Percentiles rank a stretch among this genome's conserved stretches.
phyloP scores from a whole-genome alignment of 2,329 filamentous ascomycete species.

The Ophiocordyceps camponoti-leonardi region DNA sequence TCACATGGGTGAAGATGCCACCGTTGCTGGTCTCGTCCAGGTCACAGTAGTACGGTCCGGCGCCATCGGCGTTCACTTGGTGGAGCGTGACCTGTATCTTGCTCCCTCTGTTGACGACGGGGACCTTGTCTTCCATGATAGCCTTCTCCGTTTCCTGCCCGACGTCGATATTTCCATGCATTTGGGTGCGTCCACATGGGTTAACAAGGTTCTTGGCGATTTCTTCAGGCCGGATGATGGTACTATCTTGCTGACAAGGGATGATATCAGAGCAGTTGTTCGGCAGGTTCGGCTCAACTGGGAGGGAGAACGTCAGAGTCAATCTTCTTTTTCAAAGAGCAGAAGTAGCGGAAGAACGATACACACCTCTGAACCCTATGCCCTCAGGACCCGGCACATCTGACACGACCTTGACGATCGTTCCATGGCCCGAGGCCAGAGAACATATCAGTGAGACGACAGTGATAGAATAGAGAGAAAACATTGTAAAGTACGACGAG shows the following conservation, averaged over 20 bases:
- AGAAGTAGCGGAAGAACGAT: neutral
- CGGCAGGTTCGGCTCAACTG: neutral
- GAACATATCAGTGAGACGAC: neutral
- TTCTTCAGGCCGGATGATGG: constrained; percentile 42
- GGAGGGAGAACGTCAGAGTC: neutral
- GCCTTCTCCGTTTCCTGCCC: constrained; percentile 36
- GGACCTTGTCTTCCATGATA: constrained; percentile 26
- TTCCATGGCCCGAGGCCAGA: neutral
- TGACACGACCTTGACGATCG: neutral
- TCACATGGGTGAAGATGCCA: constrained; percentile 6
- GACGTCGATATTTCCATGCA: constrained; percentile 44
- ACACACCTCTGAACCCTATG: neutral
- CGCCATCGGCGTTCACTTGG: constrained; percentile 5
- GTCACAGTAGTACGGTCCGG: constrained; percentile 34
- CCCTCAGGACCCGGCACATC: neutral
- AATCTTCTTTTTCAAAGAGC: neutral
- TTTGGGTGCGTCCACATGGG: constrained; percentile 44
- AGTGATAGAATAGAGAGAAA: neutral
- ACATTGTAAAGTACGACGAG: neutral
- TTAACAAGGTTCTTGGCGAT: constrained; percentile 34
- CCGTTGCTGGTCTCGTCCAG: constrained; percentile 29
- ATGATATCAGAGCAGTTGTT: constrained; percentile 45
- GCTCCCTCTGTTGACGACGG: constrained; percentile 28
- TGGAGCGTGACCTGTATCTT: constrained; percentile 12
- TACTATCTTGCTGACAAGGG: constrained; percentile 49